phyloP scores from a whole-genome alignment of 2,329 filamentous ascomycete genomes.

The Venturia nashicola region DNA sequence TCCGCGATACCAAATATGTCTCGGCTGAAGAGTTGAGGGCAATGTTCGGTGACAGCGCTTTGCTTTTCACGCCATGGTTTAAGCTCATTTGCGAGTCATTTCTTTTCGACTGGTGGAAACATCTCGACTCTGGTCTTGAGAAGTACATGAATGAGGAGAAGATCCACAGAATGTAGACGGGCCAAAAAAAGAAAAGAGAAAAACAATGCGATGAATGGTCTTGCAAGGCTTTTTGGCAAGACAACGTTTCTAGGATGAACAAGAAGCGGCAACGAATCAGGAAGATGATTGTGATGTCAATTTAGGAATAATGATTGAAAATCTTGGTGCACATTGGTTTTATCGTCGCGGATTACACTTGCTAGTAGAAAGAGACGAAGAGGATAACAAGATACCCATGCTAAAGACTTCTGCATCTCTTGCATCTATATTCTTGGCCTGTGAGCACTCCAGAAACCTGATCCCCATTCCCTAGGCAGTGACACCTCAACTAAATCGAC shows the following conservation, averaged over 20 bases:
- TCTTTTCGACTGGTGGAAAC: slow-evolving; percentile 96
- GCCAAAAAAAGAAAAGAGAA: not conserved
- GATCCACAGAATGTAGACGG: slow-evolving; percentile 66
- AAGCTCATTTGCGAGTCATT: slow-evolving; percentile 97
- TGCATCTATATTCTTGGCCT: not conserved
- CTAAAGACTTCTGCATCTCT: not conserved
- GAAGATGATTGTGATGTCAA: not conserved
- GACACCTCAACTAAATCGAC: too few relatives aligned
- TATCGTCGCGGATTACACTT: not conserved
- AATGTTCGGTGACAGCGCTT: slow-evolving; percentile 67
- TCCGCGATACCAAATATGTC: slow-evolving; percentile 73
- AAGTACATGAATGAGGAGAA: slow-evolving; percentile 76
- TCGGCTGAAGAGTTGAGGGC: slow-evolving; percentile 67
- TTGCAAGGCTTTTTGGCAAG: not conserved
- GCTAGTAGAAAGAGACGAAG: not conserved
- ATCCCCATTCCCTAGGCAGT: too few relatives aligned
- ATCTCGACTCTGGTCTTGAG: slow-evolving; percentile 68
- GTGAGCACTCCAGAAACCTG: too few relatives aligned
- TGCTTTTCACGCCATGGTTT: slow-evolving; percentile 97
- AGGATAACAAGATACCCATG: not conserved
- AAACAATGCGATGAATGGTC: not conserved
- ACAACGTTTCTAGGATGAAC: not conserved
- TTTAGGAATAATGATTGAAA: not conserved
- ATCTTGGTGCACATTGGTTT: not conserved
- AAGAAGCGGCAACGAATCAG: not conserved